Base-by-base conservation (phyloP, 2,329 filamentous ascomycete genomes). In the Chaetothyriales sp. region DNA sequence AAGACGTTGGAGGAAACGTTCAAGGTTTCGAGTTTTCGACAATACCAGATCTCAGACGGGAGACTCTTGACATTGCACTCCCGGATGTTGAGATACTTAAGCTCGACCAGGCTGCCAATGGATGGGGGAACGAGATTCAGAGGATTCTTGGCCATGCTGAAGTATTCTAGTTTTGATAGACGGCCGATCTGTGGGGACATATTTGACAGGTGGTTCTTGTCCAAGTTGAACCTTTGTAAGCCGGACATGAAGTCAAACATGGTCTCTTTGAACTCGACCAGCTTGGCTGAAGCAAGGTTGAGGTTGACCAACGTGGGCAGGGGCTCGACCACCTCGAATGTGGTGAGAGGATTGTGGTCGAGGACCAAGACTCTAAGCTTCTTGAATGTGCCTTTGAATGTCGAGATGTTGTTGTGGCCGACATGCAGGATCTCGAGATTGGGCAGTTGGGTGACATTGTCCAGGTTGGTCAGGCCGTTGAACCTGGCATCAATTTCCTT, bases 1-100 rank as follows among this genome's bases (percentile, higher is more conserved):
- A 98, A 75, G 5, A 97, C 83, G 61, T 98, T 98, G 9, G 92
- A 95, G 0, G 90, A 97, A 10, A 94, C 83, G 61, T 98, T 98
- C 54, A 98, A 77, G 0, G 85, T 90, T 67, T 97, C 89, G 51
- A 98, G 70, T 64, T 85, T 89, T 61, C 84, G 83, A 49, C 90
- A 90, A 75, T 87, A 90, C 92, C 92, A 98, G n/a, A 98, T 77
- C 64, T 98, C 92, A 64, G 86, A 81, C 1, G 92, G 92, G 29
- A 98, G 73, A 62, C 84, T 85, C 58, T 83, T 85, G 53, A 98
- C 77, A 63, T 97, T 98, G 71, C 97, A 98, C 64, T 92, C 88
- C 57, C 90, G 80, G 18, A 97, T 77, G 64, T 98, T 90, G 43
- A 98, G 74, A 56, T 89, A 84, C 50, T 82, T 83, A 56, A 98